Evolutionary conservation across 75 land plant genomes (phyloP).

Genomic region (Picea sitchensis): DNA sequence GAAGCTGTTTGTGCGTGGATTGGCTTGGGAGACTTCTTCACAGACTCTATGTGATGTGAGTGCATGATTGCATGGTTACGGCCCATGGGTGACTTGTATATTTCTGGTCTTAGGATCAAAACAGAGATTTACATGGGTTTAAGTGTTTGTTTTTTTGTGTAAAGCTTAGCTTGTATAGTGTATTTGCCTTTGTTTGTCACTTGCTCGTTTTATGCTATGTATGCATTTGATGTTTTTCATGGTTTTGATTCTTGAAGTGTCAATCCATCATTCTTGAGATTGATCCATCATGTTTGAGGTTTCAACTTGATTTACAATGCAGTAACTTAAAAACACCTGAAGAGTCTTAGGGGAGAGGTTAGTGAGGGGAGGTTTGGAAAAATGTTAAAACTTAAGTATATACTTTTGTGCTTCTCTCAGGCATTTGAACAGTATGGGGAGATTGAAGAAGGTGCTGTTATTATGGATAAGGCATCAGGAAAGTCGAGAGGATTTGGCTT

Average conservation of each 20-base stretch:
- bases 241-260: background rate
- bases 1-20: conserved; percentile 95
- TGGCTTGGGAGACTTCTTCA: conserved; percentile 90
- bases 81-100: conserved; percentile 7
- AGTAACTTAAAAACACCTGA: too few relatives aligned
- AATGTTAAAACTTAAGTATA: background rate
- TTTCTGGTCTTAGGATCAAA: background rate
- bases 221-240: background rate
- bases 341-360: background rate
- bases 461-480: conserved; percentile 48
- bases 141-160: conserved; percentile 19
- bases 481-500: conserved; percentile 65
- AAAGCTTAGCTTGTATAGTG: background rate
- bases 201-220: background rate
- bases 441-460: conserved; percentile 52
- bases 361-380: background rate
- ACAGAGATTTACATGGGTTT: conserved; percentile 3
- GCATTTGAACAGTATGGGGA: conserved; percentile 55
- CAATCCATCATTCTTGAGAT: background rate
- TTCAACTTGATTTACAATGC: background rate
- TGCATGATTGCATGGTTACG: conserved; percentile 47
- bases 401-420: conserved; percentile 25
- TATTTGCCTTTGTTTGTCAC: background rate
- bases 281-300: background rate
- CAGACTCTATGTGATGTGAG: conserved; percentile 89